A percentile compares a stretch with the other conserved stretches of the same genome.
These are phyloP conservation scores for Neurospora discreta DNA, from an alignment of 495 filamentous ascomycete species.

Conservation along the genomic window DNA sequence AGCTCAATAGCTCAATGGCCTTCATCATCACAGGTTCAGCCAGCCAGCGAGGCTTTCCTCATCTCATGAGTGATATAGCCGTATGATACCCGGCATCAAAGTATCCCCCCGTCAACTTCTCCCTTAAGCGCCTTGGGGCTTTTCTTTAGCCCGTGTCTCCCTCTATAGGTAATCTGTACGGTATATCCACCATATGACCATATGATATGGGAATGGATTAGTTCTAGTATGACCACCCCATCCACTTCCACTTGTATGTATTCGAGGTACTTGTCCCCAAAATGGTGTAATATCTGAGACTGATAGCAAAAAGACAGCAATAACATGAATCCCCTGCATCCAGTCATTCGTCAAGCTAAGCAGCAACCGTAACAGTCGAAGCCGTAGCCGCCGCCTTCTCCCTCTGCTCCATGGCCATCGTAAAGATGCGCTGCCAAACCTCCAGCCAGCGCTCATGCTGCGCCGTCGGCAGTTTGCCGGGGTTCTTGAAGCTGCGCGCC, in stretches of 20 bases:
- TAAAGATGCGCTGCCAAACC: conserved; percentile 48
- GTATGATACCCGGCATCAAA: neutral
- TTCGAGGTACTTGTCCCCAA: neutral
- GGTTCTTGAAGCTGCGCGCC: conserved; percentile 55
- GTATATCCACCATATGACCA: neutral
- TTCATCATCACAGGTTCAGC: neutral
- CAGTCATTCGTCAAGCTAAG: neutral
- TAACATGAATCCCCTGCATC: neutral
- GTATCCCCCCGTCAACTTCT: neutral
- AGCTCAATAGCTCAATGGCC: neutral
- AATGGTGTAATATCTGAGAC: neutral
- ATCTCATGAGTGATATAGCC: neutral
- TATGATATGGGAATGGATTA: neutral
- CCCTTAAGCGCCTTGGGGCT: neutral
- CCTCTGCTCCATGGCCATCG: conserved; percentile 18
- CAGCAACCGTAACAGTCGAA: neutral
- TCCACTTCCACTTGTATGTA: neutral
- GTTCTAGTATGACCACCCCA: neutral
- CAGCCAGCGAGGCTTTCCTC: neutral
- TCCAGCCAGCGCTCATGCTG: conserved; percentile 66
- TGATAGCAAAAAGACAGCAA: neutral
- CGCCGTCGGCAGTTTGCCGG: conserved; percentile 56
- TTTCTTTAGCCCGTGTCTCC: neutral
- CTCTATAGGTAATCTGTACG: neutral
- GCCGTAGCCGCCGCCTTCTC: conserved; percentile 11